phyloP scores from a whole-genome alignment of 1,284 basidiomycete species.

The Ceratobasidium sp. region DNA sequence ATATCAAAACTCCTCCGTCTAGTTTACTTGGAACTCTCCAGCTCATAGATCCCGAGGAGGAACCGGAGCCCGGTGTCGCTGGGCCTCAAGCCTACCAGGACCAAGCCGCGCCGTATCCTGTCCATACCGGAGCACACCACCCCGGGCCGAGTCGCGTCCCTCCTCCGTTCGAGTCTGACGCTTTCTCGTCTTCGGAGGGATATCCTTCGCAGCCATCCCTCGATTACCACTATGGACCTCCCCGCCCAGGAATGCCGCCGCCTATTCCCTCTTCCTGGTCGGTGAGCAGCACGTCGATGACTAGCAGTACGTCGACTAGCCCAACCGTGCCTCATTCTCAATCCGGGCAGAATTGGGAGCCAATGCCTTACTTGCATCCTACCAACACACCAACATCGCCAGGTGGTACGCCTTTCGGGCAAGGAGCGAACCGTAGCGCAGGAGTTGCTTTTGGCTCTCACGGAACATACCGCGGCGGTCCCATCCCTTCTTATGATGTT shows the following conservation, averaged over 20 bases:
- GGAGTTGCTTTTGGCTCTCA: conserved; percentile 7
- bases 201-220: too few relatives aligned
- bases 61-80: not conserved
- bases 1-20: conserved; percentile 14
- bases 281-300: not conserved
- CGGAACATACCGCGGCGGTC: conserved; percentile 22
- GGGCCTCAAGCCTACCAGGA: not conserved
- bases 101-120: not conserved
- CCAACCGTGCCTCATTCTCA: conserved; percentile 2
- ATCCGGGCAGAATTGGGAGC: not conserved
- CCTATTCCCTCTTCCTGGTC: not conserved
- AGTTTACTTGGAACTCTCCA: not conserved
- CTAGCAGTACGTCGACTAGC: too few relatives aligned
- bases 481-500: conserved; percentile 15
- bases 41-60: not conserved
- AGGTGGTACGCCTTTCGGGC: not conserved
- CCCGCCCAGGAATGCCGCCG: too few relatives aligned
- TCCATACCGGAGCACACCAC: not conserved
- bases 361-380: conserved; percentile 15
- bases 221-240: too few relatives aligned
- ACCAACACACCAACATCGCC: conserved; percentile 23
- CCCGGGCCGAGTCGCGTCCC: not conserved
- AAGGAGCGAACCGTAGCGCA: not conserved
- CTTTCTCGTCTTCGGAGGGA: too few relatives aligned
- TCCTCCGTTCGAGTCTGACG: not conserved